Base-by-base conservation (phyloP, 2,329 filamentous ascomycete genomes). In the Aureobasidium melanogenum region DNA sequence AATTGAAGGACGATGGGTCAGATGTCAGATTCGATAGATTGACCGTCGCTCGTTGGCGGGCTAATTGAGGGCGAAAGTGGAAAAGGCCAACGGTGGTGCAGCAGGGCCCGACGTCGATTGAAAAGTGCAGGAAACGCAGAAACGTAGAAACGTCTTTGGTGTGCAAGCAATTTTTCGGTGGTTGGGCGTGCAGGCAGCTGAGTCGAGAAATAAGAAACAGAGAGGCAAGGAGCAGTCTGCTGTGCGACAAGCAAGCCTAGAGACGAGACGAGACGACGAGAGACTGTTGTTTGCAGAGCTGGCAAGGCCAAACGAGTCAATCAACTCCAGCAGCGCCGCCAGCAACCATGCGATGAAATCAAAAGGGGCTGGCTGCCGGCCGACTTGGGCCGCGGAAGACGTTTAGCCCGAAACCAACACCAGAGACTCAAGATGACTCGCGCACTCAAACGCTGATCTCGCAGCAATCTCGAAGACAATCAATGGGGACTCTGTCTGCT, bases 1-100 rank as follows among this genome's bases (percentile, higher is more conserved):
- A 59, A 44, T 38, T 22, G n/a, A 34, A 26, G 34, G 34, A 44
- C n/a, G 28, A 44, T 39, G 43, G 55, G 44, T 39, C 44, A 39
- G 44, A 59, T 48, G 44, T 59, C 56, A 17, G 56, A 39, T 59
- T 59, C 44, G 56, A 59, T 59, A 59, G 56, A 59, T 59, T 50
- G 56, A 38, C 14, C 32, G 44, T 30, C 34, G 56, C 38, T 59
- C 44, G 44, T 58, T 47, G 56, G 17, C 44, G n/a, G 30, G 56
- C 44, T 59, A 50, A 50, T 48, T 59, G 54, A 22, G 34, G 44
- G 44, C 56, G 32, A 50, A 58, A 17, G 38, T 19, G 52, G 38
- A 56, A 56, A 56, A 36, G 54, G 39, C 41, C 56, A 59, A 59
- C 56, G 44, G 56, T 47, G 22, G 41, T 36, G 28, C 52, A 56